Base-by-base conservation (phyloP, 2,329 filamentous ascomycete species). In the Pseudocercospora fijiensis region DNA sequence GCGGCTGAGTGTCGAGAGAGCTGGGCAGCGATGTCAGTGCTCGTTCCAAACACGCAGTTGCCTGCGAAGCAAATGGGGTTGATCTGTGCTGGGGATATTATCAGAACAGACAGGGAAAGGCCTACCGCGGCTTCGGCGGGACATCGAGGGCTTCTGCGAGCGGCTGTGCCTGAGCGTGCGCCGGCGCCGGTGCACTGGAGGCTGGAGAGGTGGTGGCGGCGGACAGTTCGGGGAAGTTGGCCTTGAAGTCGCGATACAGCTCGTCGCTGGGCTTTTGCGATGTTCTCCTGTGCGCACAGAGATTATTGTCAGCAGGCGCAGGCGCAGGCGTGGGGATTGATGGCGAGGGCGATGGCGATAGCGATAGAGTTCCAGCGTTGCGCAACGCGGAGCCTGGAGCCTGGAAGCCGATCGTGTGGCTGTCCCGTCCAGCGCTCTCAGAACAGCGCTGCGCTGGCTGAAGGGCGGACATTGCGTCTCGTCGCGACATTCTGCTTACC, bases 231-330 rank as follows among this genome's bases (percentile, higher is more conserved):
- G 91, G 90, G 74, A 96, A 96, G 70, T 86, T 88, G 73, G 91
- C 86, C 77, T 90, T 90, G 80, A 96, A 96, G 76, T 87, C 88
- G 78, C 88, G 88, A 76, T 95, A 88, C 74, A 96, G 84, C 73
- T 93, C 91, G 75, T 93, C 90, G 76, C 87, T 88, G 61, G 92
- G 92, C 81, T 96, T 96, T 78, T 92, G 90, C 61, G 90, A 88
- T 77, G 86, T 92, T 63, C 71, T 72, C 63, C 69, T 72, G 55
- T 55, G 20, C 33, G n/a, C n/a, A n/a, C n/a, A n/a, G 57, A 56
- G 26, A 43, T 9, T 26, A 47, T 37, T 55, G 61, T 69, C 65
- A 69, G 68, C 58, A 63, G 0, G 26, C 43, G 49, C 52, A 58
- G 33, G 57, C 57, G 60, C 51, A 28, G n/a, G n/a, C n/a, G n/a